A percentile compares a stretch with the other conserved stretches of the same genome.
Conservation (phyloP, 768 basidiomycete genomes). For the Filobasidium wieringae region DNA sequence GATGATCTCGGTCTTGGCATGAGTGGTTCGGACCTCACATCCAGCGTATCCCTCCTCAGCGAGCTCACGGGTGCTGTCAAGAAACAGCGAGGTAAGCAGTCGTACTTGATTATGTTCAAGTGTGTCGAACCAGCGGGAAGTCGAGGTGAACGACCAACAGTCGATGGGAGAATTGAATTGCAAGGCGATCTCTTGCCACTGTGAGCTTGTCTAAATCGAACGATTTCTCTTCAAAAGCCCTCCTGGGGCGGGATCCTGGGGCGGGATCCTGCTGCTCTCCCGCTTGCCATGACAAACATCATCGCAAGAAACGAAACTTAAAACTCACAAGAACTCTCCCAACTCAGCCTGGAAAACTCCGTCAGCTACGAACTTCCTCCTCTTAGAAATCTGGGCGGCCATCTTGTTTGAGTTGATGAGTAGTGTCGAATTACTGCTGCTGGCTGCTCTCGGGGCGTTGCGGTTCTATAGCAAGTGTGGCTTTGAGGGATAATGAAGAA, state of each 20-base stretch:
- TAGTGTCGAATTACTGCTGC: not conserved
- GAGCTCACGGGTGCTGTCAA: constrained; percentile 55
- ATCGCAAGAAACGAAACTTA: not conserved
- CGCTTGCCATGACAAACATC: not conserved
- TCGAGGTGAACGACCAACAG: not conserved
- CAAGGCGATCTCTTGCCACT: not conserved
- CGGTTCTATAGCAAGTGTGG: too few relatives aligned
- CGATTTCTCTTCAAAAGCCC: too few relatives aligned
- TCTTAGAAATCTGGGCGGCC: constrained; percentile 67
- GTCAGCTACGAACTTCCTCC: constrained; percentile 93
- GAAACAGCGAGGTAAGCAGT: not conserved
- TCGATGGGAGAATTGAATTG: not conserved
- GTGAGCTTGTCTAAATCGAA: not conserved
- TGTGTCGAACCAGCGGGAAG: not conserved
- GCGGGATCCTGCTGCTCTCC: not conserved
- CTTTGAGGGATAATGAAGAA: too few relatives aligned
- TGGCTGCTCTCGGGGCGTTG: not conserved
- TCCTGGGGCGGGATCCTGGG: too few relatives aligned
- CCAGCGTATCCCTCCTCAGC: constrained; percentile 99
- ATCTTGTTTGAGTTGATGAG: too few relatives aligned
- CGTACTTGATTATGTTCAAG: not conserved
- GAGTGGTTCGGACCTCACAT: constrained; percentile 98
- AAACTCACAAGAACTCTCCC: constrained; percentile 76
- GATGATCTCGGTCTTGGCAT: constrained; percentile 99
- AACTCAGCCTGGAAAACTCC: constrained; percentile 99